Percentiles rank a stretch among this genome's conserved stretches.
Conservation (phyloP, 1,284 basidiomycete genomes). For the Cryptococcus sp. region DNA sequence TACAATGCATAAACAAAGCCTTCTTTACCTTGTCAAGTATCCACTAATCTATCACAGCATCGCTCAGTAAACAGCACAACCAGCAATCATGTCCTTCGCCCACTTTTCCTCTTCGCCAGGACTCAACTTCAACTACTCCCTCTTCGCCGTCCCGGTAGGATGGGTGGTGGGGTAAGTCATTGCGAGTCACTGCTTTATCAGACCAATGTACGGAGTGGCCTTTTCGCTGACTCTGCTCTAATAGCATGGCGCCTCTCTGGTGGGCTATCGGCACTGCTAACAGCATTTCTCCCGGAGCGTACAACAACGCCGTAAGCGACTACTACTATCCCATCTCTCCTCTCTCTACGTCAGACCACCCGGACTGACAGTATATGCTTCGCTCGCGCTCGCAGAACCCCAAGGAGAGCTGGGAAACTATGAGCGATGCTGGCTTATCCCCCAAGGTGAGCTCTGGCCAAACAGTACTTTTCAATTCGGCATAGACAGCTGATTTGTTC, state of each 20-base stretch:
- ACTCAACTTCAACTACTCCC: conserved; percentile 20
- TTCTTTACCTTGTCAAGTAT: too few species aligned
- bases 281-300: not conserved
- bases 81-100: conserved; percentile 10
- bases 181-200: not conserved
- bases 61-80: too few species aligned
- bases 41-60: too few species aligned
- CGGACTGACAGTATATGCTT: not conserved
- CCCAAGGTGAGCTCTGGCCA: not conserved
- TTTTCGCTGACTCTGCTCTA: not conserved
- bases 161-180: conserved; percentile 19
- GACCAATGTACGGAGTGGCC: not conserved
- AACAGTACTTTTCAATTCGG: not conserved
- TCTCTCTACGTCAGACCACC: not conserved
- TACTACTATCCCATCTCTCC: not conserved
- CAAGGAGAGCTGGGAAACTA: conserved; percentile 7
- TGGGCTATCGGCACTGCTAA: conserved; percentile 15
- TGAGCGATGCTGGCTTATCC: not conserved
- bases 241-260: conserved; percentile 19
- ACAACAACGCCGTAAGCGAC: conserved; percentile 18
- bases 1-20: too few species aligned
- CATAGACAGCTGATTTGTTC: not conserved
- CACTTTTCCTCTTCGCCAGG: conserved; percentile 9
- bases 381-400: conserved; percentile 3
- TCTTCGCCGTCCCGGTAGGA: conserved; percentile 23